Percentiles rank a stretch among this genome's conserved stretches.
Evolutionary conservation across 2,329 filamentous ascomycete genomes (phyloP).

Genomic region (Pestalotiopsis sp.): DNA sequence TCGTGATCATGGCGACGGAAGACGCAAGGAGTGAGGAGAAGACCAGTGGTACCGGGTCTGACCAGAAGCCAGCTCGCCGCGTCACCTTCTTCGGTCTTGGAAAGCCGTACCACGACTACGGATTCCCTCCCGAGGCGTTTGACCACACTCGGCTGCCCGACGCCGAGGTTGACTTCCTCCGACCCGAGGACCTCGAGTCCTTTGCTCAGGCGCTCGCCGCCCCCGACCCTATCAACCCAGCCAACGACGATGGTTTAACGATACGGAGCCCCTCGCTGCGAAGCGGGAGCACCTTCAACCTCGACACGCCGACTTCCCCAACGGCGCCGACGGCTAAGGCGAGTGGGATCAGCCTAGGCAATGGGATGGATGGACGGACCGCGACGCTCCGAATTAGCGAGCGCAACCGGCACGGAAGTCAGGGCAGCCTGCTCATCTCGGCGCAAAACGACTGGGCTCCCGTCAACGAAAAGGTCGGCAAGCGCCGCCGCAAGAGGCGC

Average conservation of each 20-base stretch:
- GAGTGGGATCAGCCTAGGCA: conserved; percentile 22
- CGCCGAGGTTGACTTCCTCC: conserved; percentile 75
- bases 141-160: conserved; percentile 77
- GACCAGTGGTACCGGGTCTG: not conserved
- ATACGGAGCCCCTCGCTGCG: conserved; percentile 44
- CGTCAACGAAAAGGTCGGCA: conserved; percentile 12
- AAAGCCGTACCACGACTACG: conserved; percentile 45
- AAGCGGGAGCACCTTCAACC: conserved; percentile 41
- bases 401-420: conserved; percentile 36
- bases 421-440: conserved; percentile 66
- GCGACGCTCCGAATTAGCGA: conserved; percentile 21
- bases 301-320: conserved; percentile 35
- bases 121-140: conserved; percentile 65
- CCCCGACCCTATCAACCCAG: conserved; percentile 72
- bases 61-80: conserved; percentile 21
- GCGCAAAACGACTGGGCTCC: conserved; percentile 97
- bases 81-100: conserved; percentile 24
- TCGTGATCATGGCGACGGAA: conserved; percentile 7
- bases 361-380: conserved; percentile 37
- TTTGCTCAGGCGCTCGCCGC: conserved; percentile 84
- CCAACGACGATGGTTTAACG: conserved; percentile 52
- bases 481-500: conserved; percentile 35
- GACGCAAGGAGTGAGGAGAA: not conserved
- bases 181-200: conserved; percentile 70
- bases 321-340: conserved; percentile 30